These are phyloP conservation scores for Rhizopogon roseolus DNA, from an alignment of 768 basidiomycete species.

Conservation along the genomic window DNA sequence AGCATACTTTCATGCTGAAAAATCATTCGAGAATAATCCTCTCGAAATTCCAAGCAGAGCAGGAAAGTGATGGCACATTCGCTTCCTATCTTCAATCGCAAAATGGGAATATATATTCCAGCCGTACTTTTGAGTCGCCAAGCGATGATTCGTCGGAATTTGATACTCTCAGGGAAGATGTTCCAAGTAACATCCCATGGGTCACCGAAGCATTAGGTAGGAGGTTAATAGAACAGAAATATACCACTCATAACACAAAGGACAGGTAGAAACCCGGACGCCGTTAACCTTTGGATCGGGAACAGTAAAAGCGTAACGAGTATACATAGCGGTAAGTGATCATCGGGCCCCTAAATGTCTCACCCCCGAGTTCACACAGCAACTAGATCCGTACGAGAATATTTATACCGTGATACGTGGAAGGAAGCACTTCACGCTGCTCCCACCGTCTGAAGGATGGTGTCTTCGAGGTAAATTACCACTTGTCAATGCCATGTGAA, in stretches of 20 bases:
- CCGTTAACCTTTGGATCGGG: conserved; percentile 93
- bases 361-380: neutral
- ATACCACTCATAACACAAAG: neutral
- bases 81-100: conserved; percentile 84
- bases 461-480: conserved; percentile 61
- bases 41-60: conserved; percentile 1
- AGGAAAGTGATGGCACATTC: conserved; percentile 15
- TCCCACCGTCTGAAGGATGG: conserved; percentile 89
- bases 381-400: conserved; percentile 85
- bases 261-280: conserved; percentile 67
- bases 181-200: conserved; percentile 67
- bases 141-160: conserved; percentile 52
- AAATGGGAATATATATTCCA: conserved; percentile 80
- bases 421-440: conserved; percentile 76
- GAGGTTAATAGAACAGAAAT: conserved; percentile 12
- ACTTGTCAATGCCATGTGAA: neutral
- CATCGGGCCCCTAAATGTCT: neutral
- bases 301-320: conserved; percentile 72
- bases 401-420: conserved; percentile 86
- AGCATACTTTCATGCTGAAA: conserved; percentile 4
- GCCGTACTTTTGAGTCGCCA: conserved; percentile 31
- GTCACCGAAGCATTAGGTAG: conserved; percentile 76
- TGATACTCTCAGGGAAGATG: conserved; percentile 52
- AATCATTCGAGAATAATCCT: neutral
- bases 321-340: conserved; percentile 70